Evolutionary conservation across 345 rosid genomes (phyloP), one percentile per base, ranked within the genome.

Genomic region (Sonneratia alba): DNA sequence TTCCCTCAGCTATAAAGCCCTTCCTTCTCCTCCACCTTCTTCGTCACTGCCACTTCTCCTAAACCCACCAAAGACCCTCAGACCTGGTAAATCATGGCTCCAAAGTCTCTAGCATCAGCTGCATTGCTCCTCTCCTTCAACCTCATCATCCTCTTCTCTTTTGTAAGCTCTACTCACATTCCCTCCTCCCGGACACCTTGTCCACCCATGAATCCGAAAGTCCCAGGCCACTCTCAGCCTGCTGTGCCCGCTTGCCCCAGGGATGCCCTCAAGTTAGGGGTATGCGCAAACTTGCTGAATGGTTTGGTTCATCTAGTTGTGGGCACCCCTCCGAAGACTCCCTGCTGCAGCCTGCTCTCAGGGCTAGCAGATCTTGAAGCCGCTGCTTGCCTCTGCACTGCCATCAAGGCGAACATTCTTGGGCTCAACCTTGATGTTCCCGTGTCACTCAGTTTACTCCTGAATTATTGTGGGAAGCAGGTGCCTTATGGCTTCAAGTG

Each of bases 341-440:
- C 92, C 27, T 90, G 90, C 75, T 87, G 94, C 75, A 70, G 81
- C 62, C 83, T 88, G 69, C 62, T 92, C 47, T 67, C 80, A 0
- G 85, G 80, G 71, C 83, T 87, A 37, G 86, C 75, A 43, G 90
- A 90, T 81, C 81, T 90, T 1, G 91, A 92, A 73, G 98, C 89
- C 14, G 95, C 93, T 9, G 88, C 82, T 47, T 92, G 96, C 83
- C 90, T 90, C 37, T 88, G 96, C 81, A 92, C 98, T 47, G 88
- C 90, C 77, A 76, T 90, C 57, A 87, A 85, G 66, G 95, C 91
- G 57, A 86, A 77, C 71, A 22, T 88, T 68, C 74, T 90, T 74
- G 92, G 93, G 64, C 66, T 83, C 38, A 80, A 85, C 77, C 84
- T 87, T 8, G 81, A 84, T 34, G 67, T 88, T 47, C 90, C 96